Evolutionary conservation across 1,284 basidiomycete genomes (phyloP), one percentile per base, ranked within the genome.

Genomic region (Hypsizygus ulmarius): DNA sequence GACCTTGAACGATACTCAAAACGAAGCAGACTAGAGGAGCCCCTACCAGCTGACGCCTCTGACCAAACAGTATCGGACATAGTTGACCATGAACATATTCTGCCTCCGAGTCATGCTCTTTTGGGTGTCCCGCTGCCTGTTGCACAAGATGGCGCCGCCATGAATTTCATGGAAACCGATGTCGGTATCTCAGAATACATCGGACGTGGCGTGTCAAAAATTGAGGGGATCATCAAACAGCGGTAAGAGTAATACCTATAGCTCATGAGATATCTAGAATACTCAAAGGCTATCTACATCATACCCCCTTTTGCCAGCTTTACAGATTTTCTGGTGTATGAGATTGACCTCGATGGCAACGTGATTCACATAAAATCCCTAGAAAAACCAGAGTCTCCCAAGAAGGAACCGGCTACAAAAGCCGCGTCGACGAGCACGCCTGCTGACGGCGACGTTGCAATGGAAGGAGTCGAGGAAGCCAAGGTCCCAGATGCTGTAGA

Each of bases 171-270:
- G 47, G 93, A 97, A 66, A 74, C 76, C 5, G 87, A 96, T 61
- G 94, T 96, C 41, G 94, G 94, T 1, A 95, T 97, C 48, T 89
- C 89, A 6, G 88, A 92, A 59, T 97, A 94, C 66, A 81, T 93
- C 53, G 82, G 83, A 9, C 73, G 75, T 16, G 78, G 79, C 49
- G 77, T 86, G n/a, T 76, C 84, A 3, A 78, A 79, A 56, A 85
- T 97, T 53, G 77, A 86, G 41, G 94, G 91, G 6, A 94, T 97
- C 60, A 96, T 97, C 66, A 97, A 97, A 69, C 93, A 97, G 69
- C 77, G 93, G 93, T 93, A 52, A 52, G 48, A 43, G 14, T 12
- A 11, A 21, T 45, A 44, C 10, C 10, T 41, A 36, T 36, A 40
- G 42, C 45, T 39, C 39, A 25, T 27, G 35, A 41, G 34, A 41